Conservation (phyloP, 2,329 filamentous ascomycete species). For the Cryphonectria nitschkei region DNA sequence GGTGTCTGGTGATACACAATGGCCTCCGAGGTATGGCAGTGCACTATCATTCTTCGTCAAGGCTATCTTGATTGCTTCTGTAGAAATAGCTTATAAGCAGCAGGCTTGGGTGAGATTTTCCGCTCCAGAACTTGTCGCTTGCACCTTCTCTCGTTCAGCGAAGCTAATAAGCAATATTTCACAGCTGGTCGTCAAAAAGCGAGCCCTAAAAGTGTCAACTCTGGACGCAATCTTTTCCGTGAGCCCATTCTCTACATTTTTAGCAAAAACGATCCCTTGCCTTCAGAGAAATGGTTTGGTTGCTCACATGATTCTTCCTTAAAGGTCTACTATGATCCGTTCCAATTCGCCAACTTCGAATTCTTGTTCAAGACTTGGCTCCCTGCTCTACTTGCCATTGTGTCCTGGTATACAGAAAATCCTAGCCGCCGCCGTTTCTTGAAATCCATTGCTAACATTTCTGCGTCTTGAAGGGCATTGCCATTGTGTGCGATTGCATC, state of each 20-base stretch:
- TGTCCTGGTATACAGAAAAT: background rate
- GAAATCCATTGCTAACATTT: background rate
- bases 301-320: background rate
- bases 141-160: background rate
- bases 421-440: too few relatives aligned
- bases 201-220: conserved; percentile 23
- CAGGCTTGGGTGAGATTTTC: conserved; percentile 26
- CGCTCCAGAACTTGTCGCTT: too few relatives aligned
- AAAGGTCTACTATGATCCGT: conserved; percentile 19
- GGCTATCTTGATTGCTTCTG: conserved; percentile 20
- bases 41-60: conserved; percentile 30
- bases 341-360: conserved; percentile 18
- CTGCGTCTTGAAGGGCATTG: conserved; percentile 15
- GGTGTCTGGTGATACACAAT: conserved; percentile 22
- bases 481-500: conserved; percentile 29
- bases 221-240: conserved; percentile 29
- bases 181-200: conserved; percentile 26
- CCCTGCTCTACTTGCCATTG: conserved; percentile 12
- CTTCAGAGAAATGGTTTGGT: background rate
- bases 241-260: background rate
- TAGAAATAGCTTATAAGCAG: conserved; percentile 30
- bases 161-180: background rate
- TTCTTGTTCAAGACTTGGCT: conserved; percentile 16
- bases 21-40: conserved; percentile 28
- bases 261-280: background rate